A percentile compares a stretch with the other conserved stretches of the same genome.
Evolutionary conservation across 176 grass and related monocot species (phyloP).

Genomic region (Avena sativa): DNA sequence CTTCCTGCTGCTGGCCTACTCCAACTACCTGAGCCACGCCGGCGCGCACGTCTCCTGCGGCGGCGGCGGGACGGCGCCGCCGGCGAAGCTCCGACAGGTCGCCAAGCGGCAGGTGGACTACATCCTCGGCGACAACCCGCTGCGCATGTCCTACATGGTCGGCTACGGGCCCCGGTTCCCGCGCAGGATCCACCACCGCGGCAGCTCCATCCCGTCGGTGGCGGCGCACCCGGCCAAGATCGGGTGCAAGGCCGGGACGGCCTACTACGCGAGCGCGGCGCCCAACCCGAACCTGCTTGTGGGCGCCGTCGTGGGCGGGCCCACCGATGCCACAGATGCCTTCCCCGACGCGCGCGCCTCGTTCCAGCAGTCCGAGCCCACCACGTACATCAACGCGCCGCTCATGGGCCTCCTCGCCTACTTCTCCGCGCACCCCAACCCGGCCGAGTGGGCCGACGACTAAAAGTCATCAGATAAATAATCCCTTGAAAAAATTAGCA

Average conservation of each 20-base stretch:
- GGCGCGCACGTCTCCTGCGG: slow-evolving; percentile 63
- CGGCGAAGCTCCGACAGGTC: slow-evolving; percentile 58
- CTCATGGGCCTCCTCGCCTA: slow-evolving; percentile 69
- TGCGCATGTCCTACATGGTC: slow-evolving; percentile 82
- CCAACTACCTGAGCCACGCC: slow-evolving; percentile 81
- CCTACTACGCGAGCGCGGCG: slow-evolving; percentile 43
- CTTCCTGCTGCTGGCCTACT: slow-evolving; percentile 79
- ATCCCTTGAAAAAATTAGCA: not conserved
- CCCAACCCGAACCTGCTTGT: slow-evolving; percentile 72
- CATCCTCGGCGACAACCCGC: slow-evolving; percentile 74
- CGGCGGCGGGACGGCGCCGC: slow-evolving; percentile 42
- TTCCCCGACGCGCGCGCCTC: slow-evolving; percentile 59
- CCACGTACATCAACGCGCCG: slow-evolving; percentile 81
- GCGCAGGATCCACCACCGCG: slow-evolving; percentile 66
- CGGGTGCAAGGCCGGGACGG: slow-evolving; percentile 51
- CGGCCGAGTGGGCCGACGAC: slow-evolving; percentile 52
- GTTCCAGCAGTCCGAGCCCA: slow-evolving; percentile 70
- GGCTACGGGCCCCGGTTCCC: slow-evolving; percentile 59
- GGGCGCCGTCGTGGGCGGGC: slow-evolving; percentile 66
- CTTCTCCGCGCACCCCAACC: slow-evolving; percentile 48
- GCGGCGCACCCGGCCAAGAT: slow-evolving; percentile 41
- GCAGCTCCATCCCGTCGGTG: slow-evolving; percentile 56
- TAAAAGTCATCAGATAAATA: not conserved
- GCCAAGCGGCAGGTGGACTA: slow-evolving; percentile 83
- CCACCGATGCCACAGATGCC: slow-evolving; percentile 49